A percentile compares a stretch with the other conserved stretches of the same genome.
These are phyloP conservation scores for Suillus occidentalis DNA, from an alignment of 768 basidiomycete genomes.

Conservation along the genomic window DNA sequence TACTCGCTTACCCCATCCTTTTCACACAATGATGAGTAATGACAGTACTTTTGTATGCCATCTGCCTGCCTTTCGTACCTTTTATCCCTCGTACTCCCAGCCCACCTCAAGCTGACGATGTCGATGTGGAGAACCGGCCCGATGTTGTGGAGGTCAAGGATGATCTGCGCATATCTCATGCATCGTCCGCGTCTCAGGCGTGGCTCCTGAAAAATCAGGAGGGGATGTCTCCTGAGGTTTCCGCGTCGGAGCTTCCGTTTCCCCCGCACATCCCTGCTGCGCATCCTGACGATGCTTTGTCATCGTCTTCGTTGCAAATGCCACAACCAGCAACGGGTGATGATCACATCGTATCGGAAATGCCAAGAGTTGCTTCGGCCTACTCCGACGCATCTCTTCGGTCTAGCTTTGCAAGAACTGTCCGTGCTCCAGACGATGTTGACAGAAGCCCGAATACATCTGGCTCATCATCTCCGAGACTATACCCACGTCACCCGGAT, in stretches of 20 bases:
- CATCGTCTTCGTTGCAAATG: constrained; percentile 1
- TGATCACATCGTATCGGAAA: background rate
- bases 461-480: background rate
- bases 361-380: background rate
- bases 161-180: constrained; percentile 6
- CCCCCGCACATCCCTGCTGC: background rate
- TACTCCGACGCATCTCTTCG: constrained; percentile 9
- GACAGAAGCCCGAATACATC: constrained; percentile 5
- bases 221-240: constrained; percentile 11
- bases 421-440: background rate
- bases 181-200: constrained; percentile 6
- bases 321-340: constrained; percentile 1
- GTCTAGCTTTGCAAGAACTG: background rate
- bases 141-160: background rate
- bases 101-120: constrained; percentile 21
- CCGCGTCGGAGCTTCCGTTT: constrained; percentile 2
- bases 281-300: constrained; percentile 4
- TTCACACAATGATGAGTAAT: background rate
- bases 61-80: constrained; percentile 10
- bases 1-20: constrained; percentile 7
- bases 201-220: constrained; percentile 14
- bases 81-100: constrained; percentile 4
- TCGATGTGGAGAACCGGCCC: constrained; percentile 13
- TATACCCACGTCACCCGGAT: background rate
- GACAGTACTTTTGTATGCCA: constrained; percentile 10